Evolutionary conservation across 2,329 filamentous ascomycete species (phyloP), one percentile per base, ranked within the genome.

Genomic region (Cytospora piceae): DNA sequence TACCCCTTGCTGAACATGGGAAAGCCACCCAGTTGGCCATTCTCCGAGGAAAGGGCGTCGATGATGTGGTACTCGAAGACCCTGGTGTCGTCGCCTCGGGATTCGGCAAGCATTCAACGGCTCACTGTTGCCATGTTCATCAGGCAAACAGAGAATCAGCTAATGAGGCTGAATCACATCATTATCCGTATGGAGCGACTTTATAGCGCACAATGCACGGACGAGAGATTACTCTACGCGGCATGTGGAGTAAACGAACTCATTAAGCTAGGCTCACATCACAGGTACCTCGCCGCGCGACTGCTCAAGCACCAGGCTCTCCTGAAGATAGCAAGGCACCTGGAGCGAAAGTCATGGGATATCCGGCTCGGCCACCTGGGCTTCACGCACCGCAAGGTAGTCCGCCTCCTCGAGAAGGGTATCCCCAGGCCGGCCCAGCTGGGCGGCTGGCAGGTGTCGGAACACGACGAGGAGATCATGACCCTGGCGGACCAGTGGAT

Each of bases 1-100:
- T 70, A 68, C 46, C 67, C 67, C 6, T n/a, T 68, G 15, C 60
- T 68, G 14, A 67, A 66, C 56, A 63, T 66, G 59, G 66, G 63
- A 14, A 59, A 66, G 15, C 59, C 66, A 20, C 63, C 66, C 4
- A 67, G 63, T 17, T 66, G 63, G 63, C 63, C 63, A 15, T 62
- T 61, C 27, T 69, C 55, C 31, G 61, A 60, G 52, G 64, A 62
- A 46, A 54, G 66, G 31, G 68, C 58, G 17, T 46, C 24, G 7
- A 53, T 61, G 59, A 29, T 42, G 3, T 67, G 58, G 63, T n/a
- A 58, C 17, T 67, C 66, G 12, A n/a, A 9, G 31, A 60, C 56
- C 31, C 14, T 63, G 34, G 39, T 56, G 20, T 53, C 60, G 15
- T 31, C 39, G 11, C 32, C 55, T 9, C 22, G 54, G 52, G 66